Percentiles rank a stretch among this genome's conserved stretches.
Conservation (phyloP, 176 grass and related monocot genomes). For the Oryza glumipatula region DNA sequence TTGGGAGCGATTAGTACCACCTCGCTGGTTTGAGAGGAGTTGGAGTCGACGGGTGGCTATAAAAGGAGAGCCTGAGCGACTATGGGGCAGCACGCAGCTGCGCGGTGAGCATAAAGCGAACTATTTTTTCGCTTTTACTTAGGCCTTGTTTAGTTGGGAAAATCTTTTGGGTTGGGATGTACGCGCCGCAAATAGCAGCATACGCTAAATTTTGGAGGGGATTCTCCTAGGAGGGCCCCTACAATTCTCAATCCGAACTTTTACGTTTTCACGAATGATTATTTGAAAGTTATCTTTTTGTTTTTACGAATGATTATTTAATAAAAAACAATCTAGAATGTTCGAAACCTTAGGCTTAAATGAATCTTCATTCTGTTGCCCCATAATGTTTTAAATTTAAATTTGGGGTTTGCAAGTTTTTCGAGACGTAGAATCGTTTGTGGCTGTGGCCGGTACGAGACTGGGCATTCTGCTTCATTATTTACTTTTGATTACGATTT, state of each 20-base stretch:
- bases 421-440: too few species aligned
- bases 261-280: too few species aligned
- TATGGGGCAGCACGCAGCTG: neutral
- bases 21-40: accelerated
- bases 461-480: too few species aligned
- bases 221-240: slow-evolving; percentile 8
- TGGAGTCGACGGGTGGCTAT: neutral
- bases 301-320: too few species aligned
- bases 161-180: slow-evolving; percentile 2
- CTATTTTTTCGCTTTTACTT: slow-evolving; percentile 67
- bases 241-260: neutral
- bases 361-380: too few species aligned
- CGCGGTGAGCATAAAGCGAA: slow-evolving; percentile 61
- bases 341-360: too few species aligned
- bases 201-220: slow-evolving; percentile 45
- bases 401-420: too few species aligned
- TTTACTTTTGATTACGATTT: too few species aligned
- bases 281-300: too few species aligned
- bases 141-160: neutral
- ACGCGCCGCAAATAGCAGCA: slow-evolving; percentile 41
- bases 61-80: neutral
- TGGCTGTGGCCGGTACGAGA: too few species aligned
- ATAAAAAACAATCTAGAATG: too few species aligned
- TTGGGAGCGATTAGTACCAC: slow-evolving; percentile 25
- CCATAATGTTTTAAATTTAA: too few species aligned